Percentiles rank a stretch among this genome's conserved stretches.
Conservation (phyloP, 345 rosid species). For the Salix dunnii region DNA sequence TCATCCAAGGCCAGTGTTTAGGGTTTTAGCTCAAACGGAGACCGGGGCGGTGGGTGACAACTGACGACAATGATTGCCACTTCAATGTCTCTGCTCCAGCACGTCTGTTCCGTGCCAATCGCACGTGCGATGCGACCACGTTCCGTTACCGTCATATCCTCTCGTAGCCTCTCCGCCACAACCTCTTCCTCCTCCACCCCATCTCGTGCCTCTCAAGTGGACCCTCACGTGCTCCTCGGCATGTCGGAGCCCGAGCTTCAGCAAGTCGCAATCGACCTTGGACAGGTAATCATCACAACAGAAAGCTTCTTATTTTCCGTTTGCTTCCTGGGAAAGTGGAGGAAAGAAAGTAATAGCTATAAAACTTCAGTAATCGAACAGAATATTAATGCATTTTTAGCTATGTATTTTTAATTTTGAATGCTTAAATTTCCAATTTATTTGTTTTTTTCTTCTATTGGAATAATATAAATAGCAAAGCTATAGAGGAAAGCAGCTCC, state of each 20-base stretch:
- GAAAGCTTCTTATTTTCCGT: neutral
- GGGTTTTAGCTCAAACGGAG: neutral
- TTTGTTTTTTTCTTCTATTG: neutral
- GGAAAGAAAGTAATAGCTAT: neutral
- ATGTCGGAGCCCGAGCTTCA: conserved; percentile 90
- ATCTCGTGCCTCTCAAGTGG: conserved; percentile 47
- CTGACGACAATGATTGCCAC: conserved; percentile 33
- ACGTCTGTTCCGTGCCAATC: conserved; percentile 48
- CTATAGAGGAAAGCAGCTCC: conserved; percentile 88
- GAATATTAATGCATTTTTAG: neutral
- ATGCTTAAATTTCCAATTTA: neutral
- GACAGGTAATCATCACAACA: conserved; percentile 50
- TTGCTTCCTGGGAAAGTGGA: neutral
- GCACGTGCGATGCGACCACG: conserved; percentile 46
- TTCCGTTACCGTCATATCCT: conserved; percentile 30
- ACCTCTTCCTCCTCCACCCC: conserved; percentile 22
- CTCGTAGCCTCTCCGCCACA: conserved; percentile 29
- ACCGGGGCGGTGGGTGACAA: neutral
- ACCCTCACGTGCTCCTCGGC: conserved; percentile 77
- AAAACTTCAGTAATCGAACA: neutral
- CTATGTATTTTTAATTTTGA: neutral
- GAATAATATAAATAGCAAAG: conserved; percentile 45
- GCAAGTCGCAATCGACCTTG: conserved; percentile 68
- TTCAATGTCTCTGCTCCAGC: conserved; percentile 61
- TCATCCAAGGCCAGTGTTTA: no score